Conservation (phyloP, 805 yeast genomes). For the Lachancea fermentati region DNA sequence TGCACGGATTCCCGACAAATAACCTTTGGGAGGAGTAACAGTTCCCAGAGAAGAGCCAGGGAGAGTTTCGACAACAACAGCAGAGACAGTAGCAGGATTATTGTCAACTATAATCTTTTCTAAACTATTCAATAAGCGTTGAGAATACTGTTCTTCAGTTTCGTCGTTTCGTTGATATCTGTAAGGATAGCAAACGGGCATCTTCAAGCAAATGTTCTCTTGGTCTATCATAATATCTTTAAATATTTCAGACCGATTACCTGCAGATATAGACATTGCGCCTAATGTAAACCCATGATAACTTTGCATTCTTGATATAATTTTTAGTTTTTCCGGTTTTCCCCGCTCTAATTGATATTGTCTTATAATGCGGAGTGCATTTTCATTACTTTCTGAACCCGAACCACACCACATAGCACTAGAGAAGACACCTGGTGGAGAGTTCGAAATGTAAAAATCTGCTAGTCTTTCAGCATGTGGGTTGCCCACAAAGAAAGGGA, state of each 20-base stretch:
- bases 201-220: conserved; percentile 21
- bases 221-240: conserved; percentile 27
- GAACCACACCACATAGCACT: conserved; percentile 48
- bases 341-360: conserved; percentile 43
- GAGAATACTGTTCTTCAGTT: conserved; percentile 37
- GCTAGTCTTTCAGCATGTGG: conserved; percentile 40
- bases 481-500: conserved; percentile 31
- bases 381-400: conserved; percentile 68
- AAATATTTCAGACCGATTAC: conserved; percentile 33
- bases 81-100: conserved; percentile 41
- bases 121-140: conserved; percentile 35
- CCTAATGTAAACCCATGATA: conserved; percentile 49
- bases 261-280: conserved; percentile 38
- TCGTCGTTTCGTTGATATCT: conserved; percentile 31
- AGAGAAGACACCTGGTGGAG: conserved; percentile 37
- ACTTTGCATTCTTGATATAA: conserved; percentile 39
- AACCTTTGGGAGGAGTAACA: conserved; percentile 41
- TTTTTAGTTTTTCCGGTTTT: conserved; percentile 36
- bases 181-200: conserved; percentile 35
- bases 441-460: conserved; percentile 36
- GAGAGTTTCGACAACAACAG: conserved; percentile 42
- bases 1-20: conserved; percentile 41
- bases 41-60: conserved; percentile 46
- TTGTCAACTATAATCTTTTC: conserved; percentile 38
- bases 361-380: conserved; percentile 53